Evolutionary conservation across 2,329 filamentous ascomycete species (phyloP).

Genomic region (Aureobasidium vineae): DNA sequence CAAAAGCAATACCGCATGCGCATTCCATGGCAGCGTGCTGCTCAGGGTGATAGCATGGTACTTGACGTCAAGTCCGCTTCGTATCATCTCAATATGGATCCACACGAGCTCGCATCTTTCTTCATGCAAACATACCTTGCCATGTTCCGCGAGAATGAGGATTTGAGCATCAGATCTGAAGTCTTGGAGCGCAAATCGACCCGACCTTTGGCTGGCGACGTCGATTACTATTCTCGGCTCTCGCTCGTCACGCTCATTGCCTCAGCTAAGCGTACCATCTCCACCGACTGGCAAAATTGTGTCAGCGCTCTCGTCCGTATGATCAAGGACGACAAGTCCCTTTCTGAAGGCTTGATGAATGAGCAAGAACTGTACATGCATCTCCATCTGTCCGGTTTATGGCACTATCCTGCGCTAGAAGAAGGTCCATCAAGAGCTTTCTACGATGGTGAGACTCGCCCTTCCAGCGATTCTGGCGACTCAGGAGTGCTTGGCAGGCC

Average conservation of each 20-base stretch:
- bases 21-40: slow-evolving; percentile 29
- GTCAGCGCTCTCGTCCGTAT: slow-evolving; percentile 27
- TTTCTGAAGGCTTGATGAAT: slow-evolving; percentile 30
- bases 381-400: slow-evolving; percentile 33
- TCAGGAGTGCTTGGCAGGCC: no score
- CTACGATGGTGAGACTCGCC: no score
- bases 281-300: slow-evolving; percentile 30
- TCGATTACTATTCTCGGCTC: slow-evolving; percentile 33
- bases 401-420: background rate
- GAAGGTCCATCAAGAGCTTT: background rate
- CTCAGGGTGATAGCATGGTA: background rate
- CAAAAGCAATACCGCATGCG: slow-evolving; percentile 29
- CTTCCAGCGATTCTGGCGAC: no score
- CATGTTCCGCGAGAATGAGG: slow-evolving; percentile 48
- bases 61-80: background rate
- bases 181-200: slow-evolving; percentile 9
- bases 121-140: slow-evolving; percentile 47
- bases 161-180: slow-evolving; percentile 30
- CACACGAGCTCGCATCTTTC: slow-evolving; percentile 42
- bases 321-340: slow-evolving; percentile 29
- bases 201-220: background rate
- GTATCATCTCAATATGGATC: slow-evolving; percentile 38
- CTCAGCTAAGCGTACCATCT: slow-evolving; percentile 31
- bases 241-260: slow-evolving; percentile 34
- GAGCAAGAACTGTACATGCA: slow-evolving; percentile 37